A percentile compares a stretch with the other conserved stretches of the same genome.
phyloP scores from a whole-genome alignment of 176 grass and related monocot genomes.

The Aegilops longissima region DNA sequence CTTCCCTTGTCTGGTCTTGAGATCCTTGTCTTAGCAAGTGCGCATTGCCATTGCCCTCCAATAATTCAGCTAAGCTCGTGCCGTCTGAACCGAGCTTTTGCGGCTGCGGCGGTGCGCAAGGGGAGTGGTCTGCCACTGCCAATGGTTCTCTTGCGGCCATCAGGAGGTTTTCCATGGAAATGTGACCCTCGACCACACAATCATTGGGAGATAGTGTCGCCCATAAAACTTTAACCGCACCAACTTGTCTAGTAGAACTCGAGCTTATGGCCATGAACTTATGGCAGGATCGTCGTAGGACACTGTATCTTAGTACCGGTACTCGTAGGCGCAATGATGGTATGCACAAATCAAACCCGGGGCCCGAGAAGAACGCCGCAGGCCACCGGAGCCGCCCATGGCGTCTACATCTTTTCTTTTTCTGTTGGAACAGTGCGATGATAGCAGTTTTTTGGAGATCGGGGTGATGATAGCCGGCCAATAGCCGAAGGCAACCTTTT shows the following conservation, averaged over 20 bases:
- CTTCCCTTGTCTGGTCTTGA: neutral
- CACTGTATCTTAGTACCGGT: neutral
- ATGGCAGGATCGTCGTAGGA: neutral
- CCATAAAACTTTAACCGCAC: slow-evolving; percentile 12
- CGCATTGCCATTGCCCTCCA: neutral
- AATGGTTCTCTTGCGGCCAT: neutral
- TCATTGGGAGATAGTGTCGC: neutral
- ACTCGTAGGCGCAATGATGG: too few relatives aligned
- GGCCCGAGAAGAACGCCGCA: neutral
- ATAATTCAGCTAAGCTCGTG: slow-evolving; percentile 12
- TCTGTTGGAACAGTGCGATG: slow-evolving; percentile 22
- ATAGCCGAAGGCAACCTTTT: neutral
- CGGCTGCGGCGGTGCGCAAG: slow-evolving; percentile 3
- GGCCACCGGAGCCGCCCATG: neutral
- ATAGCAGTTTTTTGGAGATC: neutral
- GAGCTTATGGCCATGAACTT: neutral
- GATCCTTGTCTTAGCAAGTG: neutral
- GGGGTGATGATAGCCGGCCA: neutral
- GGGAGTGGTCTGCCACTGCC: neutral
- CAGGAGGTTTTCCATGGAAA: neutral
- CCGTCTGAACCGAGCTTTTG: slow-evolving; percentile 16
- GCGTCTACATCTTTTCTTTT: neutral
- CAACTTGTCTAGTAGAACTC: slow-evolving; percentile 20
- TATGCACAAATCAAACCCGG: neutral
- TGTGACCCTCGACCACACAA: neutral